A percentile compares a stretch with the other conserved stretches of the same genome.
Conservation (phyloP, 306 rosid genomes). For the Cicer pinnatifidum region DNA sequence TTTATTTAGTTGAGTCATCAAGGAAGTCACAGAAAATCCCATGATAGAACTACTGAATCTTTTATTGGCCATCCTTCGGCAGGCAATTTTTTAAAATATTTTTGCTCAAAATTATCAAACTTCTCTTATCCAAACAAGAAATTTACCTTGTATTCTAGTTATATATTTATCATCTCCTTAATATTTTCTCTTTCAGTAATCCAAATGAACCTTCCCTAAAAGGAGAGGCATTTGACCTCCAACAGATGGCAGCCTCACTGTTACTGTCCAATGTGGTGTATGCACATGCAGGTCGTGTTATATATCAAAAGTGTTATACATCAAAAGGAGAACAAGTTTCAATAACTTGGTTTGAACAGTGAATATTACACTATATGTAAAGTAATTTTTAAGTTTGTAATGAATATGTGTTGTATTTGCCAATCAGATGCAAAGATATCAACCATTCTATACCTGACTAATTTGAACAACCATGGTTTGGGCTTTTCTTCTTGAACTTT, state of each 20-base stretch:
- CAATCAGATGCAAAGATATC: constrained; percentile 29
- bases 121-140: constrained; percentile 29
- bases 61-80: constrained; percentile 27
- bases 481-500: constrained; percentile 78
- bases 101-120: constrained; percentile 17
- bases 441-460: constrained; percentile 63
- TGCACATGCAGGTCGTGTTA: constrained; percentile 28
- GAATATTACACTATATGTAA: neutral
- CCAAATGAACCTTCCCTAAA: constrained; percentile 34
- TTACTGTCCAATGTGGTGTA: constrained; percentile 35
- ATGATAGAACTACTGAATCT: constrained; percentile 22
- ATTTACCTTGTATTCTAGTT: constrained; percentile 7
- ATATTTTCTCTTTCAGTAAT: constrained; percentile 13
- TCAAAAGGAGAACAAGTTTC: constrained; percentile 35
- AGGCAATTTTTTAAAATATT: neutral
- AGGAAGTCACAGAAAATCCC: constrained; percentile 35
- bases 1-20: constrained; percentile 31
- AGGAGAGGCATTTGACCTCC: constrained; percentile 30
- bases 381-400: constrained; percentile 21
- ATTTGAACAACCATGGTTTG: constrained; percentile 73
- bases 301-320: constrained; percentile 27
- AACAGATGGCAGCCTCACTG: constrained; percentile 37
- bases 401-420: constrained; percentile 25
- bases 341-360: constrained; percentile 20
- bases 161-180: constrained; percentile 27